Evolutionary conservation across 306 rosid species (phyloP).

Genomic region (Lagenaria siceraria): DNA sequence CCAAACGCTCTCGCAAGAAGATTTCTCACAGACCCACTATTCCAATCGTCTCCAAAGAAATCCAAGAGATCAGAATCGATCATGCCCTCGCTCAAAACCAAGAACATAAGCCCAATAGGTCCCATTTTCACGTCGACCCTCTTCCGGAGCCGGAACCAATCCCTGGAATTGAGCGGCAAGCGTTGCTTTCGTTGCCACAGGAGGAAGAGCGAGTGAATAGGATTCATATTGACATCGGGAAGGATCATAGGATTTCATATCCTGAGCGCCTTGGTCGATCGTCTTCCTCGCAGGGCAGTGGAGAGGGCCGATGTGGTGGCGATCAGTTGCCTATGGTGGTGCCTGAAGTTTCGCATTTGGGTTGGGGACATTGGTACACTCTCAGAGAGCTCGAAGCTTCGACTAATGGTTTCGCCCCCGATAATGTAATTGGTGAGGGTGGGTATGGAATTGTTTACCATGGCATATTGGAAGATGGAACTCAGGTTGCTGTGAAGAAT

Average conservation of each 20-base stretch:
- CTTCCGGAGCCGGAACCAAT: slow-evolving; percentile 35
- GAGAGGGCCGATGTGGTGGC: slow-evolving; percentile 27
- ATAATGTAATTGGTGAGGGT: slow-evolving; percentile 79
- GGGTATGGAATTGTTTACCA: slow-evolving; percentile 85
- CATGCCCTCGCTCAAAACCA: slow-evolving; percentile 4
- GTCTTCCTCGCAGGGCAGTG: slow-evolving; percentile 36
- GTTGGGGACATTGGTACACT: slow-evolving; percentile 95
- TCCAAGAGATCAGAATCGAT: slow-evolving; percentile 60
- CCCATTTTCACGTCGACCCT: slow-evolving; percentile 26
- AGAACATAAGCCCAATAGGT: slow-evolving; percentile 11
- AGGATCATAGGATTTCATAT: slow-evolving; percentile 58
- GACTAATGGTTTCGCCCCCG: slow-evolving; percentile 47
- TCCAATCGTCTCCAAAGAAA: slow-evolving; percentile 58
- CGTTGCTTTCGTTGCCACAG: slow-evolving; percentile 24
- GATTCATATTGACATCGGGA: slow-evolving; percentile 69
- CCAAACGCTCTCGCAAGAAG: slow-evolving; percentile 46
- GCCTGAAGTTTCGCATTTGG: slow-evolving; percentile 91
- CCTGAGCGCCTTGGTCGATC: slow-evolving; percentile 47
- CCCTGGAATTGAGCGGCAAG: slow-evolving; percentile 23
- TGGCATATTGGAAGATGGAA: slow-evolving; percentile 53
- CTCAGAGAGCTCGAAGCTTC: slow-evolving; percentile 79
- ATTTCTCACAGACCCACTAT: slow-evolving; percentile 25
- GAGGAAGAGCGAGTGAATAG: slow-evolving; percentile 45
- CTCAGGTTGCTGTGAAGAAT: slow-evolving; percentile 65
- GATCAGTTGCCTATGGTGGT: slow-evolving; percentile 46